Base-by-base conservation (phyloP, 1,139 yeast genomes). In the Starmera stellimalicola region DNA sequence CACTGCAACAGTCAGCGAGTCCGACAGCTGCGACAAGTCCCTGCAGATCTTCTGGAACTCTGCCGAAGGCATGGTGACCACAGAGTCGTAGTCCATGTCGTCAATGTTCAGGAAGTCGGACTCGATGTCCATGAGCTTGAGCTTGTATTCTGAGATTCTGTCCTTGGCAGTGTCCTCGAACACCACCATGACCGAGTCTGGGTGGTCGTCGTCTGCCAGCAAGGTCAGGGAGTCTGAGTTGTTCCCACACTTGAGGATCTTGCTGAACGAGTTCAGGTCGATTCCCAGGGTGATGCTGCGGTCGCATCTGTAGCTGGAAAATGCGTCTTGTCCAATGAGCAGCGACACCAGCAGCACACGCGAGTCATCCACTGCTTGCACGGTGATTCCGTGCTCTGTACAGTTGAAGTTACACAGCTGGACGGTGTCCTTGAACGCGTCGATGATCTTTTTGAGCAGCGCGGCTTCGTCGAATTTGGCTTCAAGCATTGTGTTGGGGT, bases 301-400 rank as follows among this genome's bases (percentile, higher is more conserved):
- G 63, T 91, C 99, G 60, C 97, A 88, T 69, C 99, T 78, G 68
- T 83, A 91, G 47, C 82, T 91, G 40, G 76, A 70, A 65, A 91
- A 91, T n/a, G 94, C 93, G 44, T 84, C 88, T 47, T 79, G 76
- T 37, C 94, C 95, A 48, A 91, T 81, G 51, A 83, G 73, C 48
- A 91, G 68, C 11, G 95, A 82, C 29, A 91, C 95, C 47, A 91
- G 70, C 45, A 91, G 75, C 41, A 91, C 96, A 68, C 96, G 85
- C 24, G 98, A 87, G 55, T 87, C 94, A 62, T 91, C 99, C 50
- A 91, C 94, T 16, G 98, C 97, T 65, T 91, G 97, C 17, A 93
- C 93, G 15, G 94, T 82, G 51, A 91, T 80, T 44, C 99, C 99
- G 44, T 79, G 76, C 59, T 84, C 94, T 16, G 94, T 77, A 64